A percentile compares a stretch with the other conserved stretches of the same genome.
These are phyloP conservation scores for Eleusine indica DNA, from an alignment of 176 grass and related monocot species.

Conservation along the genomic window DNA sequence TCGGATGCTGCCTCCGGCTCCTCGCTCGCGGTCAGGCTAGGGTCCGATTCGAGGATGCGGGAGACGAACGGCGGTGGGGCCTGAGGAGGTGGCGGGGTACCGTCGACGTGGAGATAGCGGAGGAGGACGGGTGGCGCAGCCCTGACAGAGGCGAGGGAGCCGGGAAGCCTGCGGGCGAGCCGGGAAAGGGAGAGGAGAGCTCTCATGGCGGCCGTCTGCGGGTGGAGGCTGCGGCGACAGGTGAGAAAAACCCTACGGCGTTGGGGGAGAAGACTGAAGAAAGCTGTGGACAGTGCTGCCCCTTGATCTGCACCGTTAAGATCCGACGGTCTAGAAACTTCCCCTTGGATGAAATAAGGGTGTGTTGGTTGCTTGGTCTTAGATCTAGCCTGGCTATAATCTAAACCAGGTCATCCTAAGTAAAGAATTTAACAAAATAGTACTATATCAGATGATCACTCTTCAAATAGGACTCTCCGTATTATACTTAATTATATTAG, in stretches of 20 bases:
- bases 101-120: conserved; percentile 38
- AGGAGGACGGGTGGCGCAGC: conserved; percentile 7
- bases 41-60: conserved; percentile 62
- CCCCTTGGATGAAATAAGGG: too few relatives aligned
- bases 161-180: conserved; percentile 48
- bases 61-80: conserved; percentile 47
- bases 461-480: too few relatives aligned
- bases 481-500: too few relatives aligned
- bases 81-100: conserved; percentile 27
- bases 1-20: conserved; percentile 20
- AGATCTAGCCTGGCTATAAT: too few relatives aligned
- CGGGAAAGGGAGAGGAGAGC: conserved; percentile 61
- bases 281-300: background rate
- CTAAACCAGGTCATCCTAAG: too few relatives aligned
- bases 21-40: conserved; percentile 3
- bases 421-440: too few relatives aligned
- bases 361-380: too few relatives aligned
- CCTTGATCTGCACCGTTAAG: background rate
- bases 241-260: conserved; percentile 44
- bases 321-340: conserved; percentile 20
- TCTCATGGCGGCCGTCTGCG: conserved; percentile 59
- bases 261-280: conserved; percentile 23
- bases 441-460: too few relatives aligned
- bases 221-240: conserved; percentile 6
- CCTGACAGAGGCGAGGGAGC: conserved; percentile 33